Base-by-base conservation (phyloP, 139 green algal species). In the Closterium sp. region DNA sequence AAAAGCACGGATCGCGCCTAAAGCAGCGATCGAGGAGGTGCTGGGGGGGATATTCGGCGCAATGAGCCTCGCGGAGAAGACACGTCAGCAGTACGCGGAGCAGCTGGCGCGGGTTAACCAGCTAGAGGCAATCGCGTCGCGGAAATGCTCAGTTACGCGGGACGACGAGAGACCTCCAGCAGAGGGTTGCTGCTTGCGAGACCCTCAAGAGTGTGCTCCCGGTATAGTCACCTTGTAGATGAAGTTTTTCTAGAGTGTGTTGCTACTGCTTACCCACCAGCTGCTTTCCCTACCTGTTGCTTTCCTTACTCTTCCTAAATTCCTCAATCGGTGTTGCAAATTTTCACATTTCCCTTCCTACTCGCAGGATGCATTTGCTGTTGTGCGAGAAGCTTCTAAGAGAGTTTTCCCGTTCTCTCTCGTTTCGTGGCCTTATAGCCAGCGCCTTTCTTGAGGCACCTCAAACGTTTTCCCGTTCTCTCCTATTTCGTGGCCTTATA, bases 311-410 rank as follows among this genome's bases (percentile, higher is more conserved):
- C 32, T 38, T 38, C 32, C 32, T 38, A 4, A 38, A 38, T 38
- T 38, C 32, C 32, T 38, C 32, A 38, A 38, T 38, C 32, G 2
- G 32, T 38, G 32, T 38, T 38, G 32, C 32, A 4, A 38, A 2
- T 70, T 70, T 70, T 17, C 45, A 70, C 45, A 70, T 70, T 70
- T 19, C 10, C 45, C 11, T 19, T 2, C 45, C 45, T 22, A 70
- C 19, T 30, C 4, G 28, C 90, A 92, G 50, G 90, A 95, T 30
- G 94, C 91, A 21, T 96, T 96, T 88, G 93, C 93, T 34, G 93
- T 98, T 45, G 98, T 98, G 22, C 96, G 98, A 21, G 98, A 99
- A 95, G 98, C 95, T 1, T 97, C 96, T 2, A 94, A 92, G 87
- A 96, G 98, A 70, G 98, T 99, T 91, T 96, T 99, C 32, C 4